Evolutionary conservation across 352 stramenopile genomes (phyloP).

Genomic region (Phytophthora brassicae): DNA sequence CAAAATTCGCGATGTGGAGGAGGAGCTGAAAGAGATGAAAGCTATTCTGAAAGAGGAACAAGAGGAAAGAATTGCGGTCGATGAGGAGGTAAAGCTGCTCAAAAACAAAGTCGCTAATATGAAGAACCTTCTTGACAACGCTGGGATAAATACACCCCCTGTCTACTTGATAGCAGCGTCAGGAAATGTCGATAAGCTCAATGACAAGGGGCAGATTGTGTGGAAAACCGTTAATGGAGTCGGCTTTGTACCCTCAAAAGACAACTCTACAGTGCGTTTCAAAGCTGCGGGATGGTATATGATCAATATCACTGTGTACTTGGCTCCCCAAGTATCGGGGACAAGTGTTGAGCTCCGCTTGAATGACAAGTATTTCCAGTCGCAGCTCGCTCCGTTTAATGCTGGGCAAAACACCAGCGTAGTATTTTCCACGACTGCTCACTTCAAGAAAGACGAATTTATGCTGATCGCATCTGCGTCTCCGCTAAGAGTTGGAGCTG

Average conservation of each 20-base stretch:
- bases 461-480: not conserved
- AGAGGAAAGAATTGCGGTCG: not conserved
- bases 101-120: not conserved
- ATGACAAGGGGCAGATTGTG: not conserved
- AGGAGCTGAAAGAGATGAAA: constrained; percentile 2
- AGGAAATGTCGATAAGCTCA: not conserved
- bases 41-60: not conserved
- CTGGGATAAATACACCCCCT: no score
- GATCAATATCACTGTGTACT: not conserved
- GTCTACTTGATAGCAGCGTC: not conserved
- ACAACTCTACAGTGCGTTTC: not conserved
- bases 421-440: not conserved
- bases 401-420: constrained; percentile 2
- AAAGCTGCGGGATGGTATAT: not conserved
- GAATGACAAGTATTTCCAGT: not conserved
- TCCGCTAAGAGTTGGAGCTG: not conserved
- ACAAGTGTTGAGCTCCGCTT: not conserved
- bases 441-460: constrained; percentile 8
- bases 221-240: not conserved
- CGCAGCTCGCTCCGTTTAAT: not conserved
- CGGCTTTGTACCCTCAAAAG: not conserved
- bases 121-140: not conserved
- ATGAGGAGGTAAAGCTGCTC: not conserved
- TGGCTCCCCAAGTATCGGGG: not conserved
- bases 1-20: constrained; percentile 3